These are phyloP conservation scores for Pterocarpus santalinus DNA, from an alignment of 306 rosid species.

Conservation along the genomic window DNA sequence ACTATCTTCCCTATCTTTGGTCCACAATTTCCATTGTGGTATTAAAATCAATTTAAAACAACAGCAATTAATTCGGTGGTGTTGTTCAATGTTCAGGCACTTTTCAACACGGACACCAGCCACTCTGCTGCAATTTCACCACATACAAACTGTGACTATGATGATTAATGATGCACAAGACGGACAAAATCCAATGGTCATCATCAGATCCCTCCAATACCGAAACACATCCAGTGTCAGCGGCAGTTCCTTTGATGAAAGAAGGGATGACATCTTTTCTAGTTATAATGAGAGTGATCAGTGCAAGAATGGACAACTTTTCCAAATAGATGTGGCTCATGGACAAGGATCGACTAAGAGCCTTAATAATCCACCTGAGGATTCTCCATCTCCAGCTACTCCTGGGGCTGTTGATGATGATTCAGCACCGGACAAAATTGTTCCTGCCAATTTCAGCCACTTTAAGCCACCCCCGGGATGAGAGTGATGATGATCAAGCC, in stretches of 20 bases:
- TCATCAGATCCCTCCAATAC: constrained; percentile 65
- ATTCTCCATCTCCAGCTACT: constrained; percentile 67
- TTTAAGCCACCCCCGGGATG: constrained; percentile 54
- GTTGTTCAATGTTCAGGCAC: constrained; percentile 52
- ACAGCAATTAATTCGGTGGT: not conserved
- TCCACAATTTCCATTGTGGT: not conserved
- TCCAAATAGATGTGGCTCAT: constrained; percentile 66
- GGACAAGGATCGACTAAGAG: constrained; percentile 83
- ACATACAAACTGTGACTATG: constrained; percentile 81
- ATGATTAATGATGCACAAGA: constrained; percentile 63
- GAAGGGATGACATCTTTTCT: constrained; percentile 79
- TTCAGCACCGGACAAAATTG: constrained; percentile 73
- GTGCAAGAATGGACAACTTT: constrained; percentile 78
- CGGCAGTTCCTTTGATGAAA: constrained; percentile 71
- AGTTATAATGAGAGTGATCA: constrained; percentile 92
- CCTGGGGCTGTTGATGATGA: constrained; percentile 70
- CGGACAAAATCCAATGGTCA: constrained; percentile 77
- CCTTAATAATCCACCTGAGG: constrained; percentile 43
- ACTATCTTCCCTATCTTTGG: not conserved
- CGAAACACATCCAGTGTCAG: constrained; percentile 54
- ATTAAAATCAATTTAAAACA: not conserved
- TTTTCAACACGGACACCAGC: constrained; percentile 84
- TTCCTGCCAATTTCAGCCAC: constrained; percentile 75
- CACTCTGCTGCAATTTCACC: constrained; percentile 75
- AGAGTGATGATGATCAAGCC: constrained; percentile 33